A percentile compares a stretch with the other conserved stretches of the same genome.
These are phyloP conservation scores for Diplodia sapinea DNA, from an alignment of 2,329 filamentous ascomycete genomes.

Conservation along the genomic window DNA sequence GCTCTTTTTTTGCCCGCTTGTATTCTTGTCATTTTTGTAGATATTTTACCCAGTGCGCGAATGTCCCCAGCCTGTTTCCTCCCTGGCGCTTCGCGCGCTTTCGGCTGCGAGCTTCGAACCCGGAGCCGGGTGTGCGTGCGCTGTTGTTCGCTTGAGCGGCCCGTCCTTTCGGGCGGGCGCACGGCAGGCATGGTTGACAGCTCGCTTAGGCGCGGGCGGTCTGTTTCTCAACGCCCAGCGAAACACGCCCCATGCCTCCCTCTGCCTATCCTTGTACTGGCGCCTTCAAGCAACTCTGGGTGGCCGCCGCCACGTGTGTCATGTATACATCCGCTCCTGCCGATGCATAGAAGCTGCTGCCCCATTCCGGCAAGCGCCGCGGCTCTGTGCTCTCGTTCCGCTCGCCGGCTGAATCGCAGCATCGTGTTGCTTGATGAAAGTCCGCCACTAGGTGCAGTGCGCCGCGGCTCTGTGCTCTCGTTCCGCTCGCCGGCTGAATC, in stretches of 20 bases:
- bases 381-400: background rate
- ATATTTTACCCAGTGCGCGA: too few species aligned
- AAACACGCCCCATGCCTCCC: slow-evolving; percentile 5
- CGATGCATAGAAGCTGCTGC: slow-evolving; percentile 4
- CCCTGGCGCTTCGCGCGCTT: background rate
- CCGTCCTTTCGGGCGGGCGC: background rate
- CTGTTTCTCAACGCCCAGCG: slow-evolving; percentile 14
- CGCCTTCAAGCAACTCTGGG: slow-evolving; percentile 7
- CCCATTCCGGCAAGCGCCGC: slow-evolving; percentile 7
- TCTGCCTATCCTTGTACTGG: background rate
- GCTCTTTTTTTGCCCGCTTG: background rate
- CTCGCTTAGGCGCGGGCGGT: background rate
- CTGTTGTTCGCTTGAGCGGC: background rate
- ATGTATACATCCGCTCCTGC: slow-evolving; percentile 11
- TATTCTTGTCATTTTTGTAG: background rate
- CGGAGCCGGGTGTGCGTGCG: background rate
- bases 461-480: background rate
- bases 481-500: slow-evolving; percentile 7
- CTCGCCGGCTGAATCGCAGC: background rate
- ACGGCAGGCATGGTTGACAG: background rate
- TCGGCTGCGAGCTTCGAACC: background rate
- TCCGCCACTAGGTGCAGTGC: slow-evolving; percentile 7
- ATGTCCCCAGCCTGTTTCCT: slow-evolving; percentile 35
- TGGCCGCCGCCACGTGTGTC: slow-evolving; percentile 15
- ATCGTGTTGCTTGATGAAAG: background rate